Conservation (phyloP, 352 stramenopile species). For the Pythium oligandrum region DNA sequence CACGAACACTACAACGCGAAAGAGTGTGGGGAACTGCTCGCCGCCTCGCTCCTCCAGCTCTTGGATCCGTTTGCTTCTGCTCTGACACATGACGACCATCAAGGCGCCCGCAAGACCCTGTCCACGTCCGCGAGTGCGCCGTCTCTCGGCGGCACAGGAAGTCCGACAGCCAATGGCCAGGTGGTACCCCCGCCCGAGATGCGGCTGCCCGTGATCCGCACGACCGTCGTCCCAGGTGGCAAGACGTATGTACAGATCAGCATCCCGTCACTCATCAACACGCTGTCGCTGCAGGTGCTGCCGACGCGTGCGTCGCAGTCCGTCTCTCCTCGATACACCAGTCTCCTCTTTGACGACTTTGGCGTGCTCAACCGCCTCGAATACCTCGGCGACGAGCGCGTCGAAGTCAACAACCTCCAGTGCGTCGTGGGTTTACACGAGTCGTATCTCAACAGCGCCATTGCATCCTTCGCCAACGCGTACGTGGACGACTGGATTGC, state of each 20-base stretch:
- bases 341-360: slow-evolving; percentile 70
- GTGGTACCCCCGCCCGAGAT: slow-evolving; percentile 65
- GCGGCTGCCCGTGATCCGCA: slow-evolving; percentile 55
- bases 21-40: slow-evolving; percentile 75
- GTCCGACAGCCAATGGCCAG: background rate
- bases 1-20: slow-evolving; percentile 73
- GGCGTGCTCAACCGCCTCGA: slow-evolving; percentile 70
- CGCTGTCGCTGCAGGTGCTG: slow-evolving; percentile 51
- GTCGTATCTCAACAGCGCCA: slow-evolving; percentile 79
- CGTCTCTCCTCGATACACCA: slow-evolving; percentile 40
- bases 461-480: slow-evolving; percentile 63
- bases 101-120: slow-evolving; percentile 8
- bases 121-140: slow-evolving; percentile 9
- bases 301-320: slow-evolving; percentile 33
- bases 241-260: slow-evolving; percentile 76
- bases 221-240: slow-evolving; percentile 33
- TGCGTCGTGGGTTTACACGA: slow-evolving; percentile 82
- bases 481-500: slow-evolving; percentile 79
- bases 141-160: background rate
- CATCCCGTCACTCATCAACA: slow-evolving; percentile 61
- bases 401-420: slow-evolving; percentile 67
- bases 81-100: too few relatives aligned
- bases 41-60: slow-evolving; percentile 50
- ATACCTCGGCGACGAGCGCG: slow-evolving; percentile 47
- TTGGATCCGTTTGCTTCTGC: slow-evolving; percentile 43